Base-by-base conservation (phyloP, 2,329 filamentous ascomycete genomes). In the Aspergillus sclerotialis region DNA sequence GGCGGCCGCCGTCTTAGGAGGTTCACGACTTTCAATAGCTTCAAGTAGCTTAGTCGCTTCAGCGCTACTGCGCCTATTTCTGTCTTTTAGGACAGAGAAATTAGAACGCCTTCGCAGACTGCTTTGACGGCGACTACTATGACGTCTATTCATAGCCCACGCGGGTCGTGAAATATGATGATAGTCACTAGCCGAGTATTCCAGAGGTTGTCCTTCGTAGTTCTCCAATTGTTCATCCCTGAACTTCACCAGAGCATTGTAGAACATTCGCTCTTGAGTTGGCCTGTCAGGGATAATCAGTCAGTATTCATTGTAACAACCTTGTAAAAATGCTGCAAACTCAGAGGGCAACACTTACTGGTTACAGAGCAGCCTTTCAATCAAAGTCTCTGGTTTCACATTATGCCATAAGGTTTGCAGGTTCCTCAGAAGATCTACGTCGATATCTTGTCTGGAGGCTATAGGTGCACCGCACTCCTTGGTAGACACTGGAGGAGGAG, bases 211-310 rank as follows among this genome's bases (percentile, higher is more conserved):
- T 39, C 82, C 82, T 35, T 71, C 65, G 53, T 92, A 96, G 53
- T 94, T 85, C 56, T 96, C 89, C 2, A 94, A 63, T 47, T 92
- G 82, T 42, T 86, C 80, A 44, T 94, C 80, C 28, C 85, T 77
- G 57, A 94, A 93, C 57, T 82, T 83, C 44, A 82, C 65, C 6
- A 98, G 73, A 13, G 93, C 75, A 61, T 80, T 83, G 60, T 96
- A 98, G 60, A 96, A 95, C 46, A 90, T 74, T 54, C 94, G 94
- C 55, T 95, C 88, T 36, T 94, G 86, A 44, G 94, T 96, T 4
- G 76, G 70, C 44, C 84, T 90, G 39, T 37, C 8, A 36, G 10
- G 4, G 4, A 5, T 2, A 6, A 2, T 11, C 11, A 9, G 18
- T 4, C n/a, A n/a, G n/a, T n/a, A n/a, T n/a, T n/a, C n/a, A n/a